Evolutionary conservation across 2,329 filamentous ascomycete species (phyloP).

Genomic region (Fusarium clavum): DNA sequence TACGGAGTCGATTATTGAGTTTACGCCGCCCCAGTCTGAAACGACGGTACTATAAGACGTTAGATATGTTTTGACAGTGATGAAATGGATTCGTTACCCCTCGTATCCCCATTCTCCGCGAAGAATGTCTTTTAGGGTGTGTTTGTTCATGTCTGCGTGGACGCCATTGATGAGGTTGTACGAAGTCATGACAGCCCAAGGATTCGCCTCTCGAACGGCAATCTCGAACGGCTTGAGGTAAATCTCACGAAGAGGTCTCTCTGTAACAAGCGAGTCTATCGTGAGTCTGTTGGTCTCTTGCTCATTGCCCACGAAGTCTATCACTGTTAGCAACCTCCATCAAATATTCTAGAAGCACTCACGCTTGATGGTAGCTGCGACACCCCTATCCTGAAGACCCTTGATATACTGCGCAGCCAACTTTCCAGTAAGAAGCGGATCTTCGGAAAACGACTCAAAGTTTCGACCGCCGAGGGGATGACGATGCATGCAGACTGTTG

Average conservation of each 20-base stretch:
- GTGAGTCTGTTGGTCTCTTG: constrained; percentile 70
- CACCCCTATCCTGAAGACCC: constrained; percentile 77
- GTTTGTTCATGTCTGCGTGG: constrained; percentile 65
- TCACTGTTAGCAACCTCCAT: neutral
- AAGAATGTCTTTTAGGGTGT: constrained; percentile 67
- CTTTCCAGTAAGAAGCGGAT: constrained; percentile 80
- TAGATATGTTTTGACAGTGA: constrained; percentile 2
- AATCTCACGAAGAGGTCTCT: constrained; percentile 74
- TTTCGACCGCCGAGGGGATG: constrained; percentile 86
- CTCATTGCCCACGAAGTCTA: constrained; percentile 77
- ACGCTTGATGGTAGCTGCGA: constrained; percentile 85
- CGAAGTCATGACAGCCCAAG: constrained; percentile 76
- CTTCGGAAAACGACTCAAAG: constrained; percentile 89
- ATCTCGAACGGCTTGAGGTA: constrained; percentile 83
- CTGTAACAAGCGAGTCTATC: constrained; percentile 72
- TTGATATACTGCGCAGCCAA: constrained; percentile 78
- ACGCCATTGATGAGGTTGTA: constrained; percentile 76
- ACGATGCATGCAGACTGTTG: constrained; percentile 84
- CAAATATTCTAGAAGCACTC: constrained; percentile 29
- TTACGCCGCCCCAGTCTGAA: constrained; percentile 69
- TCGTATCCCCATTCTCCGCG: constrained; percentile 73
- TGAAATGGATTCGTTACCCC: constrained; percentile 53
- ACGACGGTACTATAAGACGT: constrained; percentile 60
- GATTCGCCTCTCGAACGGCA: constrained; percentile 74
- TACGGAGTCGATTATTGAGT: constrained; percentile 67